These are phyloP conservation scores for Mortierella sp. DNA, from an alignment of 371 early-diverging fungal genomes.

Conservation along the genomic window DNA sequence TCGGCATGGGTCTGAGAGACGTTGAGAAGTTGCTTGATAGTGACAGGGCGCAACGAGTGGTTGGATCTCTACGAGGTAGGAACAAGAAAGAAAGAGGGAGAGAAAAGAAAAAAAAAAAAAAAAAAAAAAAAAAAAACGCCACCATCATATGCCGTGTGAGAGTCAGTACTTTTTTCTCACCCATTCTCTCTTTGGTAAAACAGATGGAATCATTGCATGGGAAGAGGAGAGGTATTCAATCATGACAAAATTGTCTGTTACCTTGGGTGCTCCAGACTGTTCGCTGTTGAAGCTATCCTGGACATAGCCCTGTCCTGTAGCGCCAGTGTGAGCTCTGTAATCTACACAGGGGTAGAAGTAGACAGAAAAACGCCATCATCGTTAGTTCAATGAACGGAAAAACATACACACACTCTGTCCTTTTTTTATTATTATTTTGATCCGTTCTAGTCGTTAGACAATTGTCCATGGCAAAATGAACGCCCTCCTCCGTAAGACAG, in stretches of 20 bases:
- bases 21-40: slow-evolving; percentile 41
- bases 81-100: not conserved
- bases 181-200: too few species aligned
- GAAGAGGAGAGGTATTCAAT: not conserved
- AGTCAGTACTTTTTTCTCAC: not conserved
- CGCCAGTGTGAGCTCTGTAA: slow-evolving; percentile 19
- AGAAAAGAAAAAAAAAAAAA: not conserved
- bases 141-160: not conserved
- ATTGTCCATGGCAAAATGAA: too few species aligned
- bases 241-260: not conserved
- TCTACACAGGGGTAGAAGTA: slow-evolving; percentile 5
- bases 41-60: slow-evolving; percentile 48
- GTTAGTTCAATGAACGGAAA: not conserved
- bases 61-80: slow-evolving; percentile 20
- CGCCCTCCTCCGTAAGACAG: too few species aligned
- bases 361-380: not conserved
- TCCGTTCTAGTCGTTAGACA: too few species aligned
- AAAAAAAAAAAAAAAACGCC: too few species aligned
- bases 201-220: too few species aligned
- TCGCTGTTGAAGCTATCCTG: slow-evolving; percentile 37
- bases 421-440: too few species aligned
- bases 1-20: slow-evolving; percentile 35
- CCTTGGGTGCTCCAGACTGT: slow-evolving; percentile 18
- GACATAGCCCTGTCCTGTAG: slow-evolving; percentile 28
- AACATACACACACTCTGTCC: too few species aligned